A percentile compares a stretch with the other conserved stretches of the same genome.
Evolutionary conservation across 2,329 filamentous ascomycete genomes (phyloP).

Genomic region (Sclerotinia borealis): DNA sequence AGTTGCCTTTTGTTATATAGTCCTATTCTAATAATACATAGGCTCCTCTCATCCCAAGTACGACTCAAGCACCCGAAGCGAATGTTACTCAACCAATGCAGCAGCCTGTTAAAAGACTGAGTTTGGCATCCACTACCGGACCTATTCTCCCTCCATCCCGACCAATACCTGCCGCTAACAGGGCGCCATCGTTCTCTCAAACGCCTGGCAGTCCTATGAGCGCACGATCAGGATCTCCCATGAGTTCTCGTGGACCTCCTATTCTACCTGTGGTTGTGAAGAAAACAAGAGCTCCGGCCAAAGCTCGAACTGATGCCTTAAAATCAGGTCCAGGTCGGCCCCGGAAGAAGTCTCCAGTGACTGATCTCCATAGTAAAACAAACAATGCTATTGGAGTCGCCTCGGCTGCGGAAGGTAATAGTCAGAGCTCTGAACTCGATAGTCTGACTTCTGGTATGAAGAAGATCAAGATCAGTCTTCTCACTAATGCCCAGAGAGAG

Average conservation of each 20-base stretch:
- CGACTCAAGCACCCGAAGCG: conserved; percentile 29
- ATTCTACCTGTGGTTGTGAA: conserved; percentile 44
- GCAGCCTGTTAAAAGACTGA: conserved; percentile 36
- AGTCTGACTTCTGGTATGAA: conserved; percentile 53
- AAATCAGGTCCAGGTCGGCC: conserved; percentile 28
- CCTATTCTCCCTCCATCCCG: conserved; percentile 22
- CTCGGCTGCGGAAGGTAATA: conserved; percentile 9
- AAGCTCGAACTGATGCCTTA: conserved; percentile 37
- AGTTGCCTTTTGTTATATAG: background rate
- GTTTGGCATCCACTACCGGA: conserved; percentile 39
- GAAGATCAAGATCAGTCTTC: conserved; percentile 57
- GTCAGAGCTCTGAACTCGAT: conserved; percentile 40
- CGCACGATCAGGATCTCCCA: conserved; percentile 38
- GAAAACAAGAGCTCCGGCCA: conserved; percentile 49
- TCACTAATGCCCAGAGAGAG: conserved; percentile 49
- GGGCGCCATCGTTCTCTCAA: conserved; percentile 27
- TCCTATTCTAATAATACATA: background rate
- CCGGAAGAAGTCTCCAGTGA: conserved; percentile 27
- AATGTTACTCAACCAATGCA: conserved; percentile 24
- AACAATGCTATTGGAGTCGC: background rate
- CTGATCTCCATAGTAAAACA: conserved; percentile 8
- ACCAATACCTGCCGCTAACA: conserved; percentile 18
- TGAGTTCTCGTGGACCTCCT: conserved; percentile 36
- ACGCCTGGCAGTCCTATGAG: conserved; percentile 40
- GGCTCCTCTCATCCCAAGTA: conserved; percentile 12